Conservation (phyloP, 2,329 filamentous ascomycete genomes). For the Orbilia brochopaga region DNA sequence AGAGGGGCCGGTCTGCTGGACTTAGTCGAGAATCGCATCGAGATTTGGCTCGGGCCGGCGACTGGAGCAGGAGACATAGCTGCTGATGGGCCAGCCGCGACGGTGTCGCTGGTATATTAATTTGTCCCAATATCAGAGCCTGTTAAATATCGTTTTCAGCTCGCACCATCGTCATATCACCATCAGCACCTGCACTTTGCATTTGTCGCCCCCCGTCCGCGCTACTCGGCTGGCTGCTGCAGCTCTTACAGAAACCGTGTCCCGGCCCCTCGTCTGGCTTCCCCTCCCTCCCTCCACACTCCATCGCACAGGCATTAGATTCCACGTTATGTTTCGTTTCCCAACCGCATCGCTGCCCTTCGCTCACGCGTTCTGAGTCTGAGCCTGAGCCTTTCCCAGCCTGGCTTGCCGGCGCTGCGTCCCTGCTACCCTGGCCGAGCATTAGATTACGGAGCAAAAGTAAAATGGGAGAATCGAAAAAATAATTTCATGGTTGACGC, state of each 20-base stretch:
- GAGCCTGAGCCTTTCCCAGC: constrained; percentile 32
- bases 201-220: not conserved
- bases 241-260: constrained; percentile 49
- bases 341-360: constrained; percentile 37
- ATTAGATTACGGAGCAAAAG: not conserved
- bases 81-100: not conserved
- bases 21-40: constrained; percentile 5
- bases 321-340: constrained; percentile 44
- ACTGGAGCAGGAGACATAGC: not conserved
- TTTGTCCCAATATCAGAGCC: not conserved
- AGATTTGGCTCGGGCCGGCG: not conserved
- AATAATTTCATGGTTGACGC: not conserved
- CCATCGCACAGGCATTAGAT: constrained; percentile 40
- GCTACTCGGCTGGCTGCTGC: constrained; percentile 10
- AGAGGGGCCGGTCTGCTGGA: constrained; percentile 1
- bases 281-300: constrained; percentile 13
- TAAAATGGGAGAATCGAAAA: not conserved
- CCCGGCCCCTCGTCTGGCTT: constrained; percentile 28
- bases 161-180: not conserved
- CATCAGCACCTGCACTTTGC: constrained; percentile 1
- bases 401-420: constrained; percentile 33
- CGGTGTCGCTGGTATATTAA: not conserved
- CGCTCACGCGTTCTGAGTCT: constrained; percentile 46
- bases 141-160: not conserved
- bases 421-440: constrained; percentile 28